Percentiles rank a stretch among this genome's conserved stretches.
Evolutionary conservation across 78 protist species (phyloP).

Genomic region (Dictyostelium capitatum): DNA sequence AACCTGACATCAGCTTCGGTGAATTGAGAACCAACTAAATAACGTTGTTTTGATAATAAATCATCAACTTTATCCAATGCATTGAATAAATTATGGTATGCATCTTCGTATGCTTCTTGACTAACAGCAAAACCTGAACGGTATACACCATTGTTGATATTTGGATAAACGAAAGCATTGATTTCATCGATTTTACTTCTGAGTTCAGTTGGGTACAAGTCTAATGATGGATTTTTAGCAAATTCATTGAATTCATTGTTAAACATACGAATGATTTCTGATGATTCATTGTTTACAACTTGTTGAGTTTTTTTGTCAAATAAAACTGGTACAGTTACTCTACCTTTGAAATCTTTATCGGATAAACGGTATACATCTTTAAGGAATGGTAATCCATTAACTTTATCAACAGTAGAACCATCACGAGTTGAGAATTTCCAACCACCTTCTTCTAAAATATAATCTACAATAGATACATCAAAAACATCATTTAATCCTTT

Average conservation of each 20-base stretch:
- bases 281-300: constrained; percentile 94
- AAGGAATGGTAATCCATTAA: constrained; percentile 16
- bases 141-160: constrained; percentile 95
- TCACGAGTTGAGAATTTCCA: constrained; percentile 43
- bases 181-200: constrained; percentile 78
- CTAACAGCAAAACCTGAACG: constrained; percentile 91
- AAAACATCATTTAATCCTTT: constrained; percentile 90
- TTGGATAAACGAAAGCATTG: constrained; percentile 89
- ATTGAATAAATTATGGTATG: constrained; percentile 75
- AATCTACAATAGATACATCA: constrained; percentile 65
- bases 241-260: constrained; percentile 87
- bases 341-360: constrained; percentile 51
- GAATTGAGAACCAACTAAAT: constrained; percentile 78
- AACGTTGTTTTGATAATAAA: constrained; percentile 77
- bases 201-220: constrained; percentile 84
- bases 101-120: constrained; percentile 43
- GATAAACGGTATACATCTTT: constrained; percentile 5
- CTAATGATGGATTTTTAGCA: constrained; percentile 68
- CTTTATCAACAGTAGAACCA: constrained; percentile 46
- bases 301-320: constrained; percentile 76
- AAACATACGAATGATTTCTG: constrained; percentile 93
- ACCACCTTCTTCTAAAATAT: constrained; percentile 23
- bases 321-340: constrained; percentile 92
- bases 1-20: constrained; percentile 93
- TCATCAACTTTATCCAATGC: constrained; percentile 90